Base-by-base conservation (phyloP, 192 early-diverging fungal genomes). In the Coemansia sp. region DNA sequence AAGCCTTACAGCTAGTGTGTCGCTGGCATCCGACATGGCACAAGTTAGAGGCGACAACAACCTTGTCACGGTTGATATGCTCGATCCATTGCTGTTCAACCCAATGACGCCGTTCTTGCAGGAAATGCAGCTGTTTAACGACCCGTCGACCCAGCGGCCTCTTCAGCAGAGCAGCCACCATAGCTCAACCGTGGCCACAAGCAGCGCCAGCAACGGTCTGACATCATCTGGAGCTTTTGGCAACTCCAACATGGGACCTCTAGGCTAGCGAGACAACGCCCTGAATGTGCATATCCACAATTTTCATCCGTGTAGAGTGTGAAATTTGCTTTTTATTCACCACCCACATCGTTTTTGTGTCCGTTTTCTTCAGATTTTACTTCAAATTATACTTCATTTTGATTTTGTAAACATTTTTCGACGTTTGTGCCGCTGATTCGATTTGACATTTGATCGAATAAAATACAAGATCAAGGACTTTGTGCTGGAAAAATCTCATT, bases 61-160 rank as follows among this genome's bases (percentile, higher is more conserved):
- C 4, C 59, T 68, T 28, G 15, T 64, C 23, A 47, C 59, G 15
- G 25, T 61, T 0, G 77, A 80, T 54, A 54, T 54, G 37, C 65
- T 80, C 22, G 77, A 80, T 37, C 77, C 77, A 22, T 13, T 80
- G 59, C n/a, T 80, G 52, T 80, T 80, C 59, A 74, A 74, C 59
- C 65, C 71, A 4, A 80, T 80, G 77, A 71, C 77, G 14, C 77
- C 77, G 53, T 74, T 80, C 15, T 50, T 80, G 52, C 72, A 80
- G 53, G 77, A 80, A 54, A 60, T 80, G 58, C 77, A 65, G 50
- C 23, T 80, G 50, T 65, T 74, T 25, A 70, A 74, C 17, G 37
- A 29, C 11, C 33, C 70, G 6, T 30, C 65, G 1, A 10, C 29
- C 4, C 42, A 60, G 11, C 62, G 37, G 53, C 62, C 37, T 30